Base-by-base conservation (phyloP, 2,329 filamentous ascomycete species). In the Phialophora macrospora region DNA sequence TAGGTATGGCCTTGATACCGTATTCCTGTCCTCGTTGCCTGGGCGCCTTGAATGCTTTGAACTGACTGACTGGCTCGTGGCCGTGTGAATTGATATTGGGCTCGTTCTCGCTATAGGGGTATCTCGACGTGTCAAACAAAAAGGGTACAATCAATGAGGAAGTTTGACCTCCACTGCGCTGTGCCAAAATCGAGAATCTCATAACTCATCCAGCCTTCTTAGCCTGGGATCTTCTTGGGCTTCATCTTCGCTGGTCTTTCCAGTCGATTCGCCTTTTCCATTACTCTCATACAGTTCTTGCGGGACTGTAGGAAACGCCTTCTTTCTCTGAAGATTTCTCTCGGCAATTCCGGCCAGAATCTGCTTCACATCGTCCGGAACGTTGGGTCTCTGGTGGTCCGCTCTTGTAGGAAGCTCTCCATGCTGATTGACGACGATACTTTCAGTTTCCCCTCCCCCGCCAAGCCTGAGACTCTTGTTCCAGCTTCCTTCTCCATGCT, bases 361-460 rank as follows among this genome's bases (percentile, higher is more conserved):
- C 30, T 41, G 48, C 44, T 59, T 64, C 24, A 68, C 63, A 22
- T 68, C 66, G 20, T 68, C 60, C 9, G 66, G 66, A 3, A 68
- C 54, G 49, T 60, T 51, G 17, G 54, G 55, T 28, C 28, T 26
- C 24, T 9, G 38, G 28, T 30, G 9, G 30, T 44, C 63, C 14
- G 22, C 57, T 14, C 30, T 17, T 7, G 14, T 8, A 14, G 8
- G 14, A 17, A 22, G 14, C 24, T 59, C 48, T n/a, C 17, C 44
- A 7, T 62, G 44, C 26, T 12, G 20, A 14, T 22, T n/a, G 52
- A 62, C 17, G 8, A 55, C 24, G 6, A 55, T 3, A 17, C 8
- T 34, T 28, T 55, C 52, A 4, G 28, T 17, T 6, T 41, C 32
- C 2, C 56, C 64, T 8, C 60, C 64, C 2, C 58, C 58, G 11